Base-by-base conservation (phyloP, 1,139 yeast genomes). In the Candida tunisiensis region DNA sequence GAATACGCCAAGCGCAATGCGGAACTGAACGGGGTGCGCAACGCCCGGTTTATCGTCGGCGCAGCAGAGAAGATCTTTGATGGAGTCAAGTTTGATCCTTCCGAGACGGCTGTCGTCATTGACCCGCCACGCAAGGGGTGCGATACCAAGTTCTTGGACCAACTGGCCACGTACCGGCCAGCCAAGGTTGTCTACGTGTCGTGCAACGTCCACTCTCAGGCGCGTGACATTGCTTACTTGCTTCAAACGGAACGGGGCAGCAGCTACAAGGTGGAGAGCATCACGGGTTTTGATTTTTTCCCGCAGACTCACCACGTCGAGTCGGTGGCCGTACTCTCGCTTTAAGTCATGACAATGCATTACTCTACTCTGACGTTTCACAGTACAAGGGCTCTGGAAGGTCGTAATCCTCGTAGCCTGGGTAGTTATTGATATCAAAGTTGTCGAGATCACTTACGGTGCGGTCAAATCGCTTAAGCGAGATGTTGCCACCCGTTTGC, bases 111-210 rank as follows among this genome's bases (percentile, higher is more conserved):
- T 9, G 91, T 88, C 22, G 83, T 88, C 35, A 65, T 91, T 42
- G 98, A 88, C 49, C 98, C 98, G 5, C 94, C 98, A 24, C 69
- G 98, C 48, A 88, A 88, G 52, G 98, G 98, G 2, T 85, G 96
- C 51, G 96, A 85, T 49, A 75, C 73, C 30, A 71, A 72, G 7
- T 88, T 88, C 44, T 60, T 88, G 51, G 70, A 75, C 37, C 98
- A 88, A 55, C 60, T 88, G 34, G 66, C 91, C 12, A 78, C 62
- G 12, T 88, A 78, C 53, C 61, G 67, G 37, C 96, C 98, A 3
- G 78, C 79, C 9, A 74, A 73, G 40, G 70, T 88, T 30, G 93
- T 88, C 14, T 88, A 88, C 53, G 80, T 88, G 29, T 80, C 94
- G 37, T 88, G 98, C 58, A 88, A 91, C 48, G 98, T 88, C 28